A percentile compares a stretch with the other conserved stretches of the same genome.
Conservation (phyloP, 1,284 basidiomycete species). For the Sphagnurus paluster region DNA sequence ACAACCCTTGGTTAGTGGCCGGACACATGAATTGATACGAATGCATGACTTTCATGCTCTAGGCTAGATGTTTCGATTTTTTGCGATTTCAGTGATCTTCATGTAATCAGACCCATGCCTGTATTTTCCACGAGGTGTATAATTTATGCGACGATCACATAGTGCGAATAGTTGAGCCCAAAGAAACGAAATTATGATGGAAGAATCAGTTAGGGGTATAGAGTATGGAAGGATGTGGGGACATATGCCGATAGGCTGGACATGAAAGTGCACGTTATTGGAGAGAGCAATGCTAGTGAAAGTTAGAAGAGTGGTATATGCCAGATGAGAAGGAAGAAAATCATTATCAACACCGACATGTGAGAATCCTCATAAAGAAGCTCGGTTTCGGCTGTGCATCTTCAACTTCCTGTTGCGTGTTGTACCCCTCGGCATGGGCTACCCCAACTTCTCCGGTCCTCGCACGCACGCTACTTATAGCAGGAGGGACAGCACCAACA, state of each 20-base stretch:
- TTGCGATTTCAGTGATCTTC: not conserved
- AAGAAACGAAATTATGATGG: slow-evolving; percentile 22
- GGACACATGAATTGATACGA: no score
- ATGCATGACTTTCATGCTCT: no score
- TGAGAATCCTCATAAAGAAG: slow-evolving; percentile 68
- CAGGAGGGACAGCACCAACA: slow-evolving; percentile 64
- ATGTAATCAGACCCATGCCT: not conserved
- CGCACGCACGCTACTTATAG: slow-evolving; percentile 69
- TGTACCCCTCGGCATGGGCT: slow-evolving; percentile 59
- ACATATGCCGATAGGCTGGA: slow-evolving; percentile 21
- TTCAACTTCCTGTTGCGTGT: slow-evolving; percentile 57
- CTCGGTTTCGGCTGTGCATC: slow-evolving; percentile 54
- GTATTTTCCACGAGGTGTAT: slow-evolving; percentile 13
- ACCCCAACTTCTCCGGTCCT: slow-evolving; percentile 64
- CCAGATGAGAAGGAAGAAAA: slow-evolving; percentile 17
- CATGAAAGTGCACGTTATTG: slow-evolving; percentile 19
- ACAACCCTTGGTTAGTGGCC: slow-evolving; percentile 12
- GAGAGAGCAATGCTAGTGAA: slow-evolving; percentile 23
- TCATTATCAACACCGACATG: slow-evolving; percentile 73
- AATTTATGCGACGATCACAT: slow-evolving; percentile 15
- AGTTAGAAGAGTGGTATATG: slow-evolving; percentile 19
- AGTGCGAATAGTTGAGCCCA: slow-evolving; percentile 12
- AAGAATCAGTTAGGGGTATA: slow-evolving; percentile 29
- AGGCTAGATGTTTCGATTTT: no score
- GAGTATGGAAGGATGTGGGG: slow-evolving; percentile 20